Percentiles rank a stretch among this genome's conserved stretches.
Conservation (phyloP, 192 early-diverging fungal species). For the Phlyctochytrium bullatum region DNA sequence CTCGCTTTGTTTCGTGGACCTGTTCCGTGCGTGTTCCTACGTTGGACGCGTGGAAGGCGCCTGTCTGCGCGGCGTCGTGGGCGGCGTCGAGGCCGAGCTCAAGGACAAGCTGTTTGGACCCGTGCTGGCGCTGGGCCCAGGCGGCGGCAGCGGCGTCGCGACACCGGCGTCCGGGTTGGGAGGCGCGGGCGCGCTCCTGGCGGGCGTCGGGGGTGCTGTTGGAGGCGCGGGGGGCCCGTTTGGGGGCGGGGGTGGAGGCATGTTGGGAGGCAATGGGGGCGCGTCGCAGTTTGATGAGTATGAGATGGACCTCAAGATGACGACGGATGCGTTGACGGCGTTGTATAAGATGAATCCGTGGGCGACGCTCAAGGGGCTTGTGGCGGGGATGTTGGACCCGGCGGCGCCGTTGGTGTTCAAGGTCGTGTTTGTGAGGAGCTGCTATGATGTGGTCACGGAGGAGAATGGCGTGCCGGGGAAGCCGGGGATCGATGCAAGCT, state of each 20-base stretch:
- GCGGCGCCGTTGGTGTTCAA: constrained; percentile 74
- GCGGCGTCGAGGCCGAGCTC: constrained; percentile 75
- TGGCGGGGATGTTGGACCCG: constrained; percentile 68
- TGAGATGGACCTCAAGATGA: constrained; percentile 8
- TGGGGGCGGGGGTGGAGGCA: no score
- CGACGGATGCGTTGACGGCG: constrained; percentile 72
- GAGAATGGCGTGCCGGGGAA: constrained; percentile 62
- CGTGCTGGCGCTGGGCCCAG: constrained; percentile 10
- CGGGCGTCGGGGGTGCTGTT: no score
- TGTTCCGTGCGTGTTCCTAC: constrained; percentile 72
- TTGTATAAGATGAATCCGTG: constrained; percentile 76
- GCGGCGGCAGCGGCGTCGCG: no score
- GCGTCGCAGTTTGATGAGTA: background rate
- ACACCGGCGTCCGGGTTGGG: no score
- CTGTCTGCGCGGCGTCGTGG: constrained; percentile 60
- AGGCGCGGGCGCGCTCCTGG: no score
- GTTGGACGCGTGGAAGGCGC: constrained; percentile 61
- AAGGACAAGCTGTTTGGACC: constrained; percentile 25
- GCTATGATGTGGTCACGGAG: constrained; percentile 69
- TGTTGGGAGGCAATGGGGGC: no score
- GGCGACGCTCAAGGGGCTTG: constrained; percentile 65
- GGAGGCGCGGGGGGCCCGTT: no score
- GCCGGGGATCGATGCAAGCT: constrained; percentile 56
- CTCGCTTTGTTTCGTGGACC: constrained; percentile 69
- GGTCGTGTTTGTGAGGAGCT: constrained; percentile 74